phyloP scores from a whole-genome alignment of 1,284 basidiomycete genomes.

The Cutaneotrichosporon arboriforme region DNA sequence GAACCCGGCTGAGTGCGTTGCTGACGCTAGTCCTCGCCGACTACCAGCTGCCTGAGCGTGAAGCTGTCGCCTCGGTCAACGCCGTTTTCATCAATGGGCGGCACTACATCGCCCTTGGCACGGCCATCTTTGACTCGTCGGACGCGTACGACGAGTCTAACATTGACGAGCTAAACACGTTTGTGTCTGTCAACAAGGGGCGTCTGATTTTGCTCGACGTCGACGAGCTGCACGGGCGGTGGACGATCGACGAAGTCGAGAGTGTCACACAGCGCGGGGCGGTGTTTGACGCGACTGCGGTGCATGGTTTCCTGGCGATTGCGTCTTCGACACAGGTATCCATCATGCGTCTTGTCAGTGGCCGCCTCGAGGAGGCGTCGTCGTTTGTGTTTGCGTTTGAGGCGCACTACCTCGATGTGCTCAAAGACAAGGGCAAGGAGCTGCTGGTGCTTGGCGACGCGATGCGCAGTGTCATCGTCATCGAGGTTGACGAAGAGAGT shows the following conservation, averaged over 20 bases:
- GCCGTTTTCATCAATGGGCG: conserved; percentile 28
- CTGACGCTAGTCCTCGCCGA: conserved; percentile 26
- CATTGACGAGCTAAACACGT: conserved; percentile 20
- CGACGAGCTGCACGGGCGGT: conserved; percentile 3
- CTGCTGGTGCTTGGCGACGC: conserved; percentile 67
- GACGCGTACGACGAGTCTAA: conserved; percentile 26
- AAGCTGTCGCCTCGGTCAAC: conserved; percentile 29
- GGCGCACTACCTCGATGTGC: conserved; percentile 55
- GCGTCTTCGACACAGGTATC: conserved; percentile 62
- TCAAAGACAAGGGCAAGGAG: conserved; percentile 37
- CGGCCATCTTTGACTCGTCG: conserved; percentile 31
- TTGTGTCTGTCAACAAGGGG: conserved; percentile 30
- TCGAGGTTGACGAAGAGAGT: conserved; percentile 53
- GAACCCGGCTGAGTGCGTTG: background rate
- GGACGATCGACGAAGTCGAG: conserved; percentile 21
- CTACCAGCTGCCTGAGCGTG: conserved; percentile 22
- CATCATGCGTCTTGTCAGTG: conserved; percentile 20
- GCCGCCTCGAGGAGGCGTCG: conserved; percentile 50
- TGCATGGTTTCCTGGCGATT: conserved; percentile 52
- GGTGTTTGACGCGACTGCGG: conserved; percentile 14
- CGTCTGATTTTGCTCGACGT: conserved; percentile 35
- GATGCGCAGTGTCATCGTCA: conserved; percentile 70
- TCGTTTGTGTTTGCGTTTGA: conserved; percentile 76
- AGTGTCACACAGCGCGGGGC: conserved; percentile 21
- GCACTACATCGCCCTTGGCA: conserved; percentile 42